Conservation (phyloP, 73 alveolate genomes). For the Breviolum minutum region DNA sequence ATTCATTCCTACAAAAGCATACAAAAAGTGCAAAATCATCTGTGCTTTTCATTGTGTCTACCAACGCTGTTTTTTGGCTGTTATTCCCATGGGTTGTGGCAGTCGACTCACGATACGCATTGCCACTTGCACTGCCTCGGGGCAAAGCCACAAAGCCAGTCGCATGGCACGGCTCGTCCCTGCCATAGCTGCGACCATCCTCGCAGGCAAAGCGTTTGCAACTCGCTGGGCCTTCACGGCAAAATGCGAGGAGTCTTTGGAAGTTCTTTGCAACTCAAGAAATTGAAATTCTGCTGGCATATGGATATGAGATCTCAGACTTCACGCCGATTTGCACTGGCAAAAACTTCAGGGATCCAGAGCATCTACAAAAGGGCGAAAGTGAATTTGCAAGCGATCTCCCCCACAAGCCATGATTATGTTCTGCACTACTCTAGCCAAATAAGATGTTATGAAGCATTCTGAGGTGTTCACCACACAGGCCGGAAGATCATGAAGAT, state of each 20-base stretch:
- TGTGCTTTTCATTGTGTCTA: not conserved
- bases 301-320: no score
- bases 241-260: not conserved
- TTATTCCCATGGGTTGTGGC: not conserved
- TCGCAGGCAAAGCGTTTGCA: constrained; percentile 26
- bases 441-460: no score
- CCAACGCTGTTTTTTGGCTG: not conserved
- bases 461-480: constrained; percentile 19
- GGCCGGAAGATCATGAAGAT: constrained; percentile 25
- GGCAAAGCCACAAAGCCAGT: constrained; percentile 53
- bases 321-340: no score
- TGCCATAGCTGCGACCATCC: constrained; percentile 55
- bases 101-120: not conserved
- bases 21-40: not conserved
- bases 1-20: no score
- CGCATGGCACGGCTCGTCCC: constrained; percentile 55
- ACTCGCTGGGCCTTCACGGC: constrained; percentile 1
- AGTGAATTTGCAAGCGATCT: no score
- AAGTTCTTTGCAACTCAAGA: not conserved
- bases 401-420: no score
- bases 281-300: not conserved
- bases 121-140: not conserved
- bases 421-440: not conserved
- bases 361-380: no score
- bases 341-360: no score